Evolutionary conservation across 345 rosid genomes (phyloP).

Genomic region (Kernera saxatilis): DNA sequence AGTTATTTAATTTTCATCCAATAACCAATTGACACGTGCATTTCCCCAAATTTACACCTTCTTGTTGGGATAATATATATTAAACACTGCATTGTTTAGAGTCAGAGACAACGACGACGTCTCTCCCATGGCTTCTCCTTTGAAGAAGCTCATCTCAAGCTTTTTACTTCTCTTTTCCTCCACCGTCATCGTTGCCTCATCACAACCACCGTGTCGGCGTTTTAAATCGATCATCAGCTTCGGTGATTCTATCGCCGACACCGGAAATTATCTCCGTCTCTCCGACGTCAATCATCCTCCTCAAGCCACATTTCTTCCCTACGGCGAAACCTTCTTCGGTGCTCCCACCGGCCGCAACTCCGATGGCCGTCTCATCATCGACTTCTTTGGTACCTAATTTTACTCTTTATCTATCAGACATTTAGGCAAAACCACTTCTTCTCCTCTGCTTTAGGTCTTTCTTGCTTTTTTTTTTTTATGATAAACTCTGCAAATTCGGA

Average conservation of each 20-base stretch:
- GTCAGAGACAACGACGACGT: background rate
- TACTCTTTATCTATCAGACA: background rate
- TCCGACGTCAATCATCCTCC: slow-evolving; percentile 8
- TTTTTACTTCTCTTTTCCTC: slow-evolving; percentile 2
- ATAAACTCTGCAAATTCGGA: too few species aligned
- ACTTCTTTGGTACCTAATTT: slow-evolving; percentile 39
- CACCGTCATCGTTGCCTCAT: background rate
- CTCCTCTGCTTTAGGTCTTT: background rate
- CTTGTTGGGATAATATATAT: background rate
- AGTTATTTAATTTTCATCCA: background rate
- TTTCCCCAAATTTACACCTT: background rate
- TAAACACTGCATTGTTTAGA: background rate
- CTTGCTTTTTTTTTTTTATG: background rate
- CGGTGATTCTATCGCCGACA: slow-evolving; percentile 55
- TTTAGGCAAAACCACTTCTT: background rate
- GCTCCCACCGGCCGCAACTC: slow-evolving; percentile 43
- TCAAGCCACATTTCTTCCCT: slow-evolving; percentile 33
- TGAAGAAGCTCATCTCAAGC: slow-evolving; percentile 5
- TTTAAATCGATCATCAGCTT: slow-evolving; percentile 44
- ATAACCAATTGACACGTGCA: background rate
- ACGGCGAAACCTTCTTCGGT: slow-evolving; percentile 44
- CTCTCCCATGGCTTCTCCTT: slow-evolving; percentile 14
- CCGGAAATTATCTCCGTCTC: slow-evolving; percentile 34
- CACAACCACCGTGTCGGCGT: background rate
- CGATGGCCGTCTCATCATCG: slow-evolving; percentile 53